These are phyloP conservation scores for Trapa incisa DNA, from an alignment of 345 rosid genomes.

Conservation along the genomic window DNA sequence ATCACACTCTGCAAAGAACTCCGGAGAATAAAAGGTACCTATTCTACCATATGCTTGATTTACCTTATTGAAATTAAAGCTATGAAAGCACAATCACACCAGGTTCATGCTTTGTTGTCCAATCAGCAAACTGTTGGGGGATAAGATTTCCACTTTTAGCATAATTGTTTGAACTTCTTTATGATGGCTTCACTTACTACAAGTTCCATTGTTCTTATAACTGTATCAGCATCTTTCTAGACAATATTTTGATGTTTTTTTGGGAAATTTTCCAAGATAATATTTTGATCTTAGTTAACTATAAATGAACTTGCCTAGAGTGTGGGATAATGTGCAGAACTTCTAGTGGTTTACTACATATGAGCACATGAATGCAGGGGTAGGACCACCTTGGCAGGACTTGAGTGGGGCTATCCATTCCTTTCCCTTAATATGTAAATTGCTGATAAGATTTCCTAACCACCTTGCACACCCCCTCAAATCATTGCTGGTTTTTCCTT, in stretches of 20 bases:
- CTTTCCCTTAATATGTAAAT: background rate
- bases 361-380: background rate
- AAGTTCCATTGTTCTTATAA: background rate
- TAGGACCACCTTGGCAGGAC: background rate
- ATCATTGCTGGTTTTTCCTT: background rate
- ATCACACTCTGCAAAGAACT: slow-evolving; percentile 95
- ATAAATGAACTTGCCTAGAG: too few species aligned
- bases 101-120: background rate
- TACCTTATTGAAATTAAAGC: background rate
- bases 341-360: too few species aligned
- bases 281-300: too few species aligned
- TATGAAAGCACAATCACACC: background rate
- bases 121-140: background rate
- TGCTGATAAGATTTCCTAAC: background rate
- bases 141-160: background rate
- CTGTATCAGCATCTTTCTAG: background rate
- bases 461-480: background rate
- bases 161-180: background rate
- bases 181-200: background rate
- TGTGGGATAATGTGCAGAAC: too few species aligned
- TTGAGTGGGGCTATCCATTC: background rate
- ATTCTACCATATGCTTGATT: background rate
- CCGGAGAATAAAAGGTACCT: slow-evolving; percentile 79
- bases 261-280: too few species aligned
- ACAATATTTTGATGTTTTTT: too few species aligned